Evolutionary conservation across 2,329 filamentous ascomycete species (phyloP), one percentile per base, ranked within the genome.

Genomic region (Penicillium sp.): DNA sequence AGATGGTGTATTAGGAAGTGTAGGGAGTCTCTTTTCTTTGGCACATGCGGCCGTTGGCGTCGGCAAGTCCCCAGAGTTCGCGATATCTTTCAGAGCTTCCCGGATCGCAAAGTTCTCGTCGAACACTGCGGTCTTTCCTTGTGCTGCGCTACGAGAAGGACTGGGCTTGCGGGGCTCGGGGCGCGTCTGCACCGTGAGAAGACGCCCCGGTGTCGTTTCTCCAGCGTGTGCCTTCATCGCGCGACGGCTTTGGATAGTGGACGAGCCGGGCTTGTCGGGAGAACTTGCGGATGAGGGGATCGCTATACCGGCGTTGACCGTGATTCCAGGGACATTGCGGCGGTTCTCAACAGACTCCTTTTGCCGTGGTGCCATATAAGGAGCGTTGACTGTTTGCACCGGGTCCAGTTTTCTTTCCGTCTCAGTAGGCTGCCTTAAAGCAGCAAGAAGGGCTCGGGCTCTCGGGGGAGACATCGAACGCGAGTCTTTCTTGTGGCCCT

Each of bases 1-100:
- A 0, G 76, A 78, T 27, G 76, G 76, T 5, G 74, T 74, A 56
- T 78, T 78, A 8, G 76, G 76, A 18, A 78, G 65, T 7, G 75
- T 76, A 6, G 76, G 76, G 19, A 78, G 67, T 38, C 76, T 64
- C 56, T 78, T 78, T 16, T 73, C 65, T 30, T 61, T 62, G 16
- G 67, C 57, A 51, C 69, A 62, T 2, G 67, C 52, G 8, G 66
- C 62, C 4, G 63, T 67, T 29, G 64, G 66, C 1, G 68, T 70
- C 13, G 57, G 57, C 18, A 60, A 51, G 23, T 66, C 64, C 16
- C 61, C 55, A 7, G 58, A 59, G 29, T 47, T 55, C 4, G 50
- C 32, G 30, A 47, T 32, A 30, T 52, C 40, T 10, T 52, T 49
- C 29, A 56, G 35, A 6, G 54, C 54, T 26, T 62, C 60, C 19